phyloP scores from a whole-genome alignment of 371 early-diverging fungal genomes.

The Umbelopsis sp. region DNA sequence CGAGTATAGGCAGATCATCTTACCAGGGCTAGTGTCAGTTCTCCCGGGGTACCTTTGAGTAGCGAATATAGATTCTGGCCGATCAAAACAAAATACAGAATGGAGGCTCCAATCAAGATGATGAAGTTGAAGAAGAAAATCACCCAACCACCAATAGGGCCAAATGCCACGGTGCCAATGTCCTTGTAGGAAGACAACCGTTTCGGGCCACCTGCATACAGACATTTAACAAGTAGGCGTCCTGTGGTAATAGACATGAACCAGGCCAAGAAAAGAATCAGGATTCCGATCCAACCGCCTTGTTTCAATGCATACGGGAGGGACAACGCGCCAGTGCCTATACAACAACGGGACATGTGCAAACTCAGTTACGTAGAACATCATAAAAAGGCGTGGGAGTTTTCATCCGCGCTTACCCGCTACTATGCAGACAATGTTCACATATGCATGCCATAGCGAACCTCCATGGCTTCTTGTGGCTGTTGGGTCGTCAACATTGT shows the following conservation, averaged over 20 bases:
- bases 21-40: slow-evolving; percentile 25
- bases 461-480: neutral
- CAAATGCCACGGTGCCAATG: slow-evolving; percentile 71
- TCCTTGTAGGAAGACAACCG: slow-evolving; percentile 62
- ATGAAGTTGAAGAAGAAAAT: slow-evolving; percentile 69
- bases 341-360: neutral
- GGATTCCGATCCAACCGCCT: slow-evolving; percentile 81
- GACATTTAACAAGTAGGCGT: slow-evolving; percentile 26
- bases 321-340: neutral
- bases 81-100: slow-evolving; percentile 75
- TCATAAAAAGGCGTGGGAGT: neutral
- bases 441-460: slow-evolving; percentile 3
- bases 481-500: slow-evolving; percentile 8
- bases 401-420: neutral
- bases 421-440: slow-evolving; percentile 15
- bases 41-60: slow-evolving; percentile 36
- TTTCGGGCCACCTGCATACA: slow-evolving; percentile 30
- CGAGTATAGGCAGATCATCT: neutral
- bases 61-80: slow-evolving; percentile 66
- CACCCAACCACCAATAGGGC: slow-evolving; percentile 59
- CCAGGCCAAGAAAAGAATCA: slow-evolving; percentile 77
- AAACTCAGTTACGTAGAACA: neutral
- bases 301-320: slow-evolving; percentile 75
- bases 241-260: slow-evolving; percentile 56
- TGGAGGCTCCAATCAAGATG: slow-evolving; percentile 67